These are phyloP conservation scores for Macrocybe gigantea DNA, from an alignment of 768 basidiomycete species.

Conservation along the genomic window DNA sequence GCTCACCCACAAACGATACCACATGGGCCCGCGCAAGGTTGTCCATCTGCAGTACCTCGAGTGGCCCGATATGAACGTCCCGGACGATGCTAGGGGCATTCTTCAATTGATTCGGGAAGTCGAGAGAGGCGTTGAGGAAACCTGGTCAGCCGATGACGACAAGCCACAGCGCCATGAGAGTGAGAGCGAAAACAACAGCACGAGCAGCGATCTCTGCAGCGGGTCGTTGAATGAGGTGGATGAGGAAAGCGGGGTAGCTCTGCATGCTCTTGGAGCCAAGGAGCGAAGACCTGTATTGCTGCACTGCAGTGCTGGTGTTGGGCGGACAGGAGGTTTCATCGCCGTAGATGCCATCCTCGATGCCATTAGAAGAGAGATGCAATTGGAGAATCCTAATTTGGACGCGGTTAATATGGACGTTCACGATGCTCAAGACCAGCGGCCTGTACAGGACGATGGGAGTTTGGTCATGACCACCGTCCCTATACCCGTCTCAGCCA, in stretches of 20 bases:
- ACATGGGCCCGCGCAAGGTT: conserved; percentile 56
- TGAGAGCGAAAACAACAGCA: conserved; percentile 5
- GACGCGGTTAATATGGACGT: not conserved
- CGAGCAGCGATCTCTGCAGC: not conserved
- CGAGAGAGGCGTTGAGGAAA: conserved; percentile 37
- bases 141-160: conserved; percentile 8
- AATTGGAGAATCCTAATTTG: conserved; percentile 5
- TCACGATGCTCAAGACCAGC: conserved; percentile 11
- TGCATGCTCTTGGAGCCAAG: conserved; percentile 37
- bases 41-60: conserved; percentile 89
- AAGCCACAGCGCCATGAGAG: conserved; percentile 1
- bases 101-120: conserved; percentile 71
- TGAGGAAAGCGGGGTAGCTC: conserved; percentile 46
- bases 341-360: conserved; percentile 84
- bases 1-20: conserved; percentile 54
- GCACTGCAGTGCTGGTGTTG: conserved; percentile 94
- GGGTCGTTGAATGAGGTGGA: conserved; percentile 37
- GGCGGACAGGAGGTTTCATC: conserved; percentile 91
- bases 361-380: conserved; percentile 57
- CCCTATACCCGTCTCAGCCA: conserved; percentile 7
- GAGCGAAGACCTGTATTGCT: conserved; percentile 58
- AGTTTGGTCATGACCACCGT: conserved; percentile 2
- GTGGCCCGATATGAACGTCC: conserved; percentile 98
- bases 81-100: conserved; percentile 72
- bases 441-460: conserved; percentile 24